These are phyloP conservation scores for Dendrobium catenatum DNA, from an alignment of 106 monocot species.

Conservation along the genomic window DNA sequence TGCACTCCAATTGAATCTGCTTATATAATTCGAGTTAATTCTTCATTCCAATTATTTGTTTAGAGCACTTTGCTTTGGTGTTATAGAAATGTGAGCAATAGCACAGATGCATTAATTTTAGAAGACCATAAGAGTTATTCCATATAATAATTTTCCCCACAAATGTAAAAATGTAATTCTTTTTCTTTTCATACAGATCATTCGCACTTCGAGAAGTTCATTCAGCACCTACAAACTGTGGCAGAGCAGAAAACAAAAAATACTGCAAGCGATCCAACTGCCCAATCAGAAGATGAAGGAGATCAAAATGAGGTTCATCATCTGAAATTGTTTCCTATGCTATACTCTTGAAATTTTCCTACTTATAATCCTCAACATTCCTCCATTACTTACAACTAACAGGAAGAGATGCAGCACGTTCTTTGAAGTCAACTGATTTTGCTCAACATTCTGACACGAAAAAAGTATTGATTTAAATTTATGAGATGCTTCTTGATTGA, in stretches of 20 bases:
- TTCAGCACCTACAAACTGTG: constrained; percentile 1
- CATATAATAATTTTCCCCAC: not conserved
- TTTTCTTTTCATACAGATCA: constrained; percentile 3
- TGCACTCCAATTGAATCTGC: not conserved
- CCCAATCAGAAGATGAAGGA: not conserved
- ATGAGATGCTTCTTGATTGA: not conserved
- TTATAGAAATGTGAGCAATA: not conserved
- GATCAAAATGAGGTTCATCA: constrained; percentile 10
- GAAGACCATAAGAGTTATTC: too few relatives aligned
- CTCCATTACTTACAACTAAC: not conserved
- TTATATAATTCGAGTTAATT: too few relatives aligned
- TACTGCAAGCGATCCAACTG: not conserved
- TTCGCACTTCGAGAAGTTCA: constrained; percentile 12
- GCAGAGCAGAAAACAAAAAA: constrained; percentile 2
- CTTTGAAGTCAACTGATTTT: too few relatives aligned
- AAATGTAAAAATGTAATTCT: not conserved
- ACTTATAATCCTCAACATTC: not conserved
- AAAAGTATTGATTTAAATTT: too few relatives aligned
- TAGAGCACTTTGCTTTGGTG: not conserved
- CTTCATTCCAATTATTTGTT: not conserved
- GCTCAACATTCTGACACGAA: too few relatives aligned
- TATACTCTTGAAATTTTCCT: not conserved
- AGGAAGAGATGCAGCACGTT: not conserved
- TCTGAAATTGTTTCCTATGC: not conserved
- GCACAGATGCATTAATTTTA: too few relatives aligned